Base-by-base conservation (phyloP, 768 basidiomycete genomes). In the Russula abietina region DNA sequence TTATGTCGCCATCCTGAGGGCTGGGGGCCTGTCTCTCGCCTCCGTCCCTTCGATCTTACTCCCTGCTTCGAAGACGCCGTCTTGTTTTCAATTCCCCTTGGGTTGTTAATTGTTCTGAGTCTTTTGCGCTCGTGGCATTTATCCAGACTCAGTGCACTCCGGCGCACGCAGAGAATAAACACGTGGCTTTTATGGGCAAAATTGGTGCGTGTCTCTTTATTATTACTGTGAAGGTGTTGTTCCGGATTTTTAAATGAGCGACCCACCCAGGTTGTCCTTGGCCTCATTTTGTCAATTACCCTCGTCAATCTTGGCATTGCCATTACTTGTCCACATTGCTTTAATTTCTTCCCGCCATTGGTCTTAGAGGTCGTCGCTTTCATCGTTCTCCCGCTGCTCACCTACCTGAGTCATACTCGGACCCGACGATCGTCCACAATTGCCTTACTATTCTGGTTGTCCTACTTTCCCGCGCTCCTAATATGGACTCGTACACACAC, bases 361-460 rank as follows among this genome's bases (percentile, higher is more conserved):
- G 75, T 80, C 46, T 77, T 92, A 3, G 84, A 90, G 68, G 78
- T 84, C 1, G 55, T 85, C 1, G 78, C 83, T 0, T 70, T 89
- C 5, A 52, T 81, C 24, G 66, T 79, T 14, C 74, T 83, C 19
- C 70, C 81, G 3, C 64, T 76, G 26, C 74, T 92, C 49, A 86
- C 86, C 1, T 81, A 80, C 66, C 73, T 80, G 60, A 92, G 90
- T 65, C 91, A 94, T 71, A 81, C 82, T 41, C 83, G 85, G 17
- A 81, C 85, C 0, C 81, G 85, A 19, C 79, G 81, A 10, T 88
- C 93, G 0, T 91, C 91, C 0, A 78, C 88, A 1, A 70, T 84
- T 12, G 74, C 93, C 41, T 81, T 97, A 11, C 71, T 95, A 53
- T 95, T 91, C 74, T 96, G 91, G 88, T 91, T 92, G 0, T 55